These are phyloP conservation scores for Erysimum cheiranthoides DNA, from an alignment of 345 rosid genomes.

Conservation along the genomic window DNA sequence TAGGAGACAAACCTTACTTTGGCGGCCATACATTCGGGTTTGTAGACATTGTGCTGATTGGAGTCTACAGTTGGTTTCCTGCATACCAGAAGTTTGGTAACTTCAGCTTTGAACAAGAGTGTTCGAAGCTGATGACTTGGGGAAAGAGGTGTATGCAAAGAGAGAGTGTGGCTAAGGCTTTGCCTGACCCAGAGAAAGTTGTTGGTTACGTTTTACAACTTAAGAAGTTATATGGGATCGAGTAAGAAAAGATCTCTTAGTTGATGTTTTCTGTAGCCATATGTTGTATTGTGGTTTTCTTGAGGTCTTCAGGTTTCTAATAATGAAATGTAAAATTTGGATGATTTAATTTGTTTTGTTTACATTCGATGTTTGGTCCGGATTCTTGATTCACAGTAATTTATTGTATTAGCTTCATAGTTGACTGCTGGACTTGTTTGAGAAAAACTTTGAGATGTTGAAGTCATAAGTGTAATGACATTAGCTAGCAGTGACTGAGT, in stretches of 20 bases:
- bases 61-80: slow-evolving; percentile 35
- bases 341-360: neutral
- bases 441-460: neutral
- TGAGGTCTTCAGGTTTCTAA: slow-evolving; percentile 7
- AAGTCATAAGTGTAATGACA: neutral
- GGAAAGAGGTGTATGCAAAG: slow-evolving; percentile 37
- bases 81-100: slow-evolving; percentile 37
- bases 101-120: slow-evolving; percentile 32
- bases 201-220: slow-evolving; percentile 6
- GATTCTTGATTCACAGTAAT: neutral
- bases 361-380: neutral
- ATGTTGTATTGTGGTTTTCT: slow-evolving; percentile 13
- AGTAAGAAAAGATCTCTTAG: neutral
- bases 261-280: neutral
- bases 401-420: neutral
- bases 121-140: slow-evolving; percentile 37
- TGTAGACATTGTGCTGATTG: slow-evolving; percentile 31
- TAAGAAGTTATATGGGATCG: slow-evolving; percentile 26
- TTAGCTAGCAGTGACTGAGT: neutral
- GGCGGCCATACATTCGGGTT: slow-evolving; percentile 14
- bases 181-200: slow-evolving; percentile 31
- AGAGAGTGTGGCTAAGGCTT: slow-evolving; percentile 42
- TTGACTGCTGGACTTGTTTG: neutral
- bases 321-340: neutral
- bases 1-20: slow-evolving; percentile 41